Evolutionary conservation across 306 rosid species (phyloP).

Genomic region (Lablab purpureus): DNA sequence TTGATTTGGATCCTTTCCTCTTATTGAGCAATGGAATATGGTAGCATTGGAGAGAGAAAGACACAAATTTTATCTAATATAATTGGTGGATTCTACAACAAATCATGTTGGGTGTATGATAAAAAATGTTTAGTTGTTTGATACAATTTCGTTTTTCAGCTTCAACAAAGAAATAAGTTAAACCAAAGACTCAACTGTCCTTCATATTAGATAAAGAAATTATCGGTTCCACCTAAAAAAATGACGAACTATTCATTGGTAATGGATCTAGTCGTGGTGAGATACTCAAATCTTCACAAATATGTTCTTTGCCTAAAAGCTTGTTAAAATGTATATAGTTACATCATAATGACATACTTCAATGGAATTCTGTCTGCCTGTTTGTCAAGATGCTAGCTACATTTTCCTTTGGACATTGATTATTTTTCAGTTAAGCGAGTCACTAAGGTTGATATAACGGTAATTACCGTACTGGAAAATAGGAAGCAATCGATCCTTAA

Average conservation of each 20-base stretch:
- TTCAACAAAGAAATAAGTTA: slow-evolving; percentile 25
- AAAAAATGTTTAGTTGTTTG: too few relatives aligned
- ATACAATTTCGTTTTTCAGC: background rate
- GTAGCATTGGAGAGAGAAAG: background rate
- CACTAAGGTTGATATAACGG: slow-evolving; percentile 2
- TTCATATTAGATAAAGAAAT: slow-evolving; percentile 1
- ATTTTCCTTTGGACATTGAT: background rate
- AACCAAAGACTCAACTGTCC: slow-evolving; percentile 12
- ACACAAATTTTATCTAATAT: background rate
- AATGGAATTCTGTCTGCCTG: background rate
- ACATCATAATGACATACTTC: background rate
- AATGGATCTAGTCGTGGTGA: slow-evolving; percentile 4
- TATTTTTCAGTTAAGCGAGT: background rate
- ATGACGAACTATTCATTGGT: slow-evolving; percentile 6
- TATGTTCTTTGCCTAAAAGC: background rate
- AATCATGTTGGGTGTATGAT: background rate
- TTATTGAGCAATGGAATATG: background rate
- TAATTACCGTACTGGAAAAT: background rate
- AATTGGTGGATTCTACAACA: background rate
- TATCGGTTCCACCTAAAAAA: slow-evolving; percentile 14
- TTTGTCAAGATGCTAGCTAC: background rate
- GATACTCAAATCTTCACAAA: too few relatives aligned
- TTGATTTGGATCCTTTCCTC: background rate
- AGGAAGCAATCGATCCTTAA: background rate
- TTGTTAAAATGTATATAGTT: background rate